Percentiles rank a stretch among this genome's conserved stretches.
phyloP scores from a whole-genome alignment of 1,139 yeast species.

The Arxiozyma telluris region DNA sequence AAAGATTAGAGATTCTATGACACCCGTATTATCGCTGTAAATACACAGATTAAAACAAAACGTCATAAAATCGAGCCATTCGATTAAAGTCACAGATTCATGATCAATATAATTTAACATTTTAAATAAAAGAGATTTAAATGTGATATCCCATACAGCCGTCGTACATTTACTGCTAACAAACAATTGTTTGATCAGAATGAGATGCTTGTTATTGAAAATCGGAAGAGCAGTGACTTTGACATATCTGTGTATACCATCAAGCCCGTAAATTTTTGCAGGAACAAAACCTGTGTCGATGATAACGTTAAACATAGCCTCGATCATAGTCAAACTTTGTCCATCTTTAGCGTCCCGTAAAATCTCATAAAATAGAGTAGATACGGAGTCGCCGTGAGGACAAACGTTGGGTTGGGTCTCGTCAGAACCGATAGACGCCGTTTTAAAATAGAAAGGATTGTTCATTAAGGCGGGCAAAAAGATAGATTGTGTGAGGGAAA shows the following conservation, averaged over 20 bases:
- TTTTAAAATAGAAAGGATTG: slow-evolving; percentile 48
- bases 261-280: slow-evolving; percentile 52
- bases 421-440: slow-evolving; percentile 8
- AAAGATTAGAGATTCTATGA: background rate
- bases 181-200: slow-evolving; percentile 38
- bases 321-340: slow-evolving; percentile 22
- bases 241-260: slow-evolving; percentile 49
- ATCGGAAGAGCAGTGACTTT: slow-evolving; percentile 31
- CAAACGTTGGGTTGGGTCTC: slow-evolving; percentile 34
- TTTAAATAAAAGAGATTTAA: background rate
- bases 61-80: background rate
- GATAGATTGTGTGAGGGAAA: slow-evolving; percentile 37
- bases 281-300: slow-evolving; percentile 56
- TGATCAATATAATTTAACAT: background rate
- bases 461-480: slow-evolving; percentile 59
- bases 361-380: slow-evolving; percentile 41
- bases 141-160: background rate
- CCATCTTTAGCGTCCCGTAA: slow-evolving; percentile 26
- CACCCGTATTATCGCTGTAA: background rate
- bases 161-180: slow-evolving; percentile 43
- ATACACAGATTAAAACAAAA: background rate
- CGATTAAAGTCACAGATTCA: background rate
- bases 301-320: slow-evolving; percentile 39
- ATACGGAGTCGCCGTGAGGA: slow-evolving; percentile 47
- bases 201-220: slow-evolving; percentile 22